Percentiles rank a stretch among this genome's conserved stretches.
These are phyloP conservation scores for Globisporangium irregulare DNA, from an alignment of 352 stramenopile genomes.

Conservation along the genomic window DNA sequence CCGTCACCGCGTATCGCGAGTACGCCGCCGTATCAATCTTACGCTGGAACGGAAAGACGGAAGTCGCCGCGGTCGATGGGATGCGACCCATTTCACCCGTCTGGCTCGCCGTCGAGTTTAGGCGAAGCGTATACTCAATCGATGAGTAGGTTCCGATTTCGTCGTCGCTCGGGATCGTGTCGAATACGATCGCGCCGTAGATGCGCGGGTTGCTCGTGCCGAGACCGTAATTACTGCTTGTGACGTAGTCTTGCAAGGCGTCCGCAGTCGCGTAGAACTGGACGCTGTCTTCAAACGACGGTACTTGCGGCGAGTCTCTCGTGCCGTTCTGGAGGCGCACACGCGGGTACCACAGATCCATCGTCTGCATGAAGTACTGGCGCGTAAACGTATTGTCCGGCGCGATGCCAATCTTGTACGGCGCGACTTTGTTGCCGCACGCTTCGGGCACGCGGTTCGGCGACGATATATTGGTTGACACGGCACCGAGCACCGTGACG, in stretches of 20 bases:
- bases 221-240: not conserved
- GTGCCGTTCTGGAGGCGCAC: slow-evolving; percentile 7
- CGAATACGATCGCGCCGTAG: not conserved
- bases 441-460: slow-evolving; percentile 28
- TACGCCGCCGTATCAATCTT: not conserved
- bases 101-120: not conserved
- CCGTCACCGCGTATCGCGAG: not conserved
- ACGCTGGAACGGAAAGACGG: not conserved
- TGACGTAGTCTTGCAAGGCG: not conserved
- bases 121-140: not conserved
- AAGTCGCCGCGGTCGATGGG: not conserved
- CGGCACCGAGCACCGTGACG: slow-evolving; percentile 31
- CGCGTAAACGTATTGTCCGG: slow-evolving; percentile 53
- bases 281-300: not conserved
- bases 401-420: slow-evolving; percentile 55
- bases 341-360: slow-evolving; percentile 57
- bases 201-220: not conserved
- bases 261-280: not conserved
- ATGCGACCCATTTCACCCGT: not conserved
- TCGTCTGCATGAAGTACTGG: slow-evolving; percentile 47
- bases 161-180: not conserved
- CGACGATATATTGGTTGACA: slow-evolving; percentile 35
- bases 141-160: not conserved
- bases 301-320: not conserved
- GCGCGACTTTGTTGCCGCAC: slow-evolving; percentile 41